Evolutionary conservation across 192 early-diverging fungal genomes (phyloP), one percentile per base, ranked within the genome.

Genomic region (Lobosporangium transversale): DNA sequence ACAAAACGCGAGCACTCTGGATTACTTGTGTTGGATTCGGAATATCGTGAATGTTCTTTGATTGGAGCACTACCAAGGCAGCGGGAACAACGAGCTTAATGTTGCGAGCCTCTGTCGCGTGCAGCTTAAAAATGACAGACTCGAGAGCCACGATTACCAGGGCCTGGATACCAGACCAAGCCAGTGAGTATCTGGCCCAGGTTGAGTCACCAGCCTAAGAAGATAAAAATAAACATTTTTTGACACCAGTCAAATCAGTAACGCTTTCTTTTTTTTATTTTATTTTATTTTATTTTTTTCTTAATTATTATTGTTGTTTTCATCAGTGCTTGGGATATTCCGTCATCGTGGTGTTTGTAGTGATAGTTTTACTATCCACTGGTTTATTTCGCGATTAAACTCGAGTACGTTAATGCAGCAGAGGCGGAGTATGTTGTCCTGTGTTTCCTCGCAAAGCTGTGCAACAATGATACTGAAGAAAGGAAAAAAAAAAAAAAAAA

Each of bases 91-190:
- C 65, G 3, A 0, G 3, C 23, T 67, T 20, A 31, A 76, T 76
- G 36, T 67, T 67, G 30, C 18, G 14, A 23, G 66, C 63, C 51
- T 79, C 62, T 52, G 51, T 53, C 60, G 53, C 23, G 58, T 79
- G 80, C 15, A 85, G 61, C 15, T 65, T 36, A 20, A 83, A 74
- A 47, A 89, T 84, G 50, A 85, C 65, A 21, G 86, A 48, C 52
- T 89, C 88, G 27, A 91, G 74, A 23, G 71, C 71, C 23, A 86
- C 64, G 36, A 88, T 81, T 11, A 83, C 43, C 27, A 86, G 35
- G n/a, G 86, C 87, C 66, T 91, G 85, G 21, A 84, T 58, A 24
- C 86, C 42, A 36, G 73, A 81, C 49, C 62, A 62, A 11, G 47
- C 66, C 24, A 81, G 45, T 12, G 80, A 69, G 47, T 69, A 81